Base-by-base conservation (phyloP, 495 filamentous ascomycete species). In the Aspergillus nanangensis region DNA sequence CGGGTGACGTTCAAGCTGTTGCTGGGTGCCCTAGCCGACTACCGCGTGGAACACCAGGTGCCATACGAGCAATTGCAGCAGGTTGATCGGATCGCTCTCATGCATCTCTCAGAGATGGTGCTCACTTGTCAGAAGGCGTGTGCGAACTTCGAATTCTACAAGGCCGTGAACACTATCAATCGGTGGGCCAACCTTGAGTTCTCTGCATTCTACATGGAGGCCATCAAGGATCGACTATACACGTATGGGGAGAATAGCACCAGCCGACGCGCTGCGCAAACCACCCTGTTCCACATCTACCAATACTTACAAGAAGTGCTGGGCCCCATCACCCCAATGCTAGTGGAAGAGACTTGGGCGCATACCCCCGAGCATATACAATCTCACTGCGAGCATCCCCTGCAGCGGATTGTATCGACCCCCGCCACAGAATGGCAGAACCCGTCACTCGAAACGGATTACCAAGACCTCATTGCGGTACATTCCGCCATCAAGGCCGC, bases 141-240 rank as follows among this genome's bases (percentile, higher is more conserved):
- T 54, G 69, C 77, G 21, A 79, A 78, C 23, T 82, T 87, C 52
- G 83, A 95, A 53, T 96, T 95, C 66, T 86, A 85, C 72, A 92
- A 84, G 67, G 90, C 77, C 8, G 71, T 87, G 8, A 78, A 71
- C 42, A 66, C 72, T 5, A 70, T 97, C 51, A 91, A 90, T 63
- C 74, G 71, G 47, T 97, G 90, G 82, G 68, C 94, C 49, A 81
- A 79, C 46, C 78, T 73, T 15, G 86, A 95, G 50, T 78, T 99
- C 19, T 96, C 91, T 0, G 80, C 92, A 0, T 95, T 96, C 60
- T 97, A 97, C 67, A 80, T 97, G 41, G 93, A 97, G 61, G 78
- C 85, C 0, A 70, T 90, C 58, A 99, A 97, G 63, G 93, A 99
- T 58, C 73, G 86, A 21, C 66, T 96, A 3, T 97, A 97, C 69